These are phyloP conservation scores for Incumbomyces delicatus DNA, from an alignment of 2,329 filamentous ascomycete species.

Conservation along the genomic window DNA sequence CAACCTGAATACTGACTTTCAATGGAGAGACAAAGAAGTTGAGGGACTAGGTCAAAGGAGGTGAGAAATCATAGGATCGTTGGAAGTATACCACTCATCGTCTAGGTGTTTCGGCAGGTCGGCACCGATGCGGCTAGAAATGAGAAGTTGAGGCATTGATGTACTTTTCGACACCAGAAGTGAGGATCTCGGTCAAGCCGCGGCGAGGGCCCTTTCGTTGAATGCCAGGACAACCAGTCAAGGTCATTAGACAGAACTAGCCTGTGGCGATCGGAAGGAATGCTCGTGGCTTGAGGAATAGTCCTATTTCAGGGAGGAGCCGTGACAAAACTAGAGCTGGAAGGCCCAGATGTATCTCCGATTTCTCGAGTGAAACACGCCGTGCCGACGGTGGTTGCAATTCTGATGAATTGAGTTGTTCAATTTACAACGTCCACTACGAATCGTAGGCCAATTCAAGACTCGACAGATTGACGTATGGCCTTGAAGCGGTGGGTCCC, in stretches of 20 bases:
- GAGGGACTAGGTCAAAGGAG: too few relatives aligned
- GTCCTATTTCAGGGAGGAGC: background rate
- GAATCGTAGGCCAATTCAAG: constrained; percentile 7
- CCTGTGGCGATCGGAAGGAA: background rate
- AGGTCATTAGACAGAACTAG: constrained; percentile 1
- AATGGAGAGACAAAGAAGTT: too few relatives aligned
- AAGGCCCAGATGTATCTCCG: background rate
- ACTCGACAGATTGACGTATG: constrained; percentile 1
- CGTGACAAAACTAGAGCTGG: background rate
- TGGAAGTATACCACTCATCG: background rate
- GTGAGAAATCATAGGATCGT: background rate
- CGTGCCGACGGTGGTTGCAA: constrained; percentile 3
- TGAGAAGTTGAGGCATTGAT: background rate
- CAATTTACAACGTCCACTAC: constrained; percentile 2
- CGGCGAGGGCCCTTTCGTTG: background rate
- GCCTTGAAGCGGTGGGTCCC: background rate
- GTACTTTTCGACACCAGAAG: background rate
- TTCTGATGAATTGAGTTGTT: constrained; percentile 1
- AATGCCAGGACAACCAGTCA: constrained; percentile 2
- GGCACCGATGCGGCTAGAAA: background rate
- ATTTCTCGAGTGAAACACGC: background rate
- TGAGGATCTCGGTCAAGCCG: background rate
- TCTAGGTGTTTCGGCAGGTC: background rate
- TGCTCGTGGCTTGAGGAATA: background rate
- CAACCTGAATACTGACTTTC: too few relatives aligned